Base-by-base conservation (phyloP, 1,139 yeast genomes). In the Yueomyces sp. region DNA sequence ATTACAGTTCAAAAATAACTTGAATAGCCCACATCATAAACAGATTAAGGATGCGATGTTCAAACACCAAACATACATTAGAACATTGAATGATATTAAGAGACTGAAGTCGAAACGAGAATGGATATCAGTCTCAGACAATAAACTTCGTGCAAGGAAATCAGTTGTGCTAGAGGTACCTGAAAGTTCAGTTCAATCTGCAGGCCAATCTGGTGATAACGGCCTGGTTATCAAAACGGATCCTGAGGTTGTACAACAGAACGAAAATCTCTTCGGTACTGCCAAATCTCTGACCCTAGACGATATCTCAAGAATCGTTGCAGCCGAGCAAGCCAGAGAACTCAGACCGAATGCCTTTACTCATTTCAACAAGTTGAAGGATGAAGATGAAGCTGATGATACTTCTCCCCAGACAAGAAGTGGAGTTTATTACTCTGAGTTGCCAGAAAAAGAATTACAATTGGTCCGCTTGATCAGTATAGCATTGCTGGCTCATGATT, bases 281-380 rank as follows among this genome's bases (percentile, higher is more conserved):
- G 95, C 89, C 53, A 84, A 84, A 53, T 81, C 94, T 1, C 72
- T 91, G 44, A 89, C 96, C 0, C 72, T 91, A 55, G 98, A 91
- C 62, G 99, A 91, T 64, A 91, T 91, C 52, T 96, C 97, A 4
- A 73, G 97, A 51, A 89, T 91, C 56, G 97, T 91, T 9, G 95
- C 96, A 2, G 94, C 96, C 4, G 97, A 91, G 56, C 96, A 89
- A 62, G 96, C 97, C 0, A 72, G 96, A 49, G 96, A 86, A 50
- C 81, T 85, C 56, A 73, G 95, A 46, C 61, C 60, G 2, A 56
- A 58, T 43, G 64, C 63, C 3, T 60, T 60, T 38, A 53, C 62
- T 1, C 60, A 60, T 47, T 59, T 59, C 42, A 59, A 59, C 37
- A 59, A 54, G 37, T 41, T 59, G 29, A 56, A 59, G 46, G 62